Evolutionary conservation across 108 stramenopile genomes (phyloP), one percentile per base, ranked within the genome.

Genomic region (Conticribra guillardii): DNA sequence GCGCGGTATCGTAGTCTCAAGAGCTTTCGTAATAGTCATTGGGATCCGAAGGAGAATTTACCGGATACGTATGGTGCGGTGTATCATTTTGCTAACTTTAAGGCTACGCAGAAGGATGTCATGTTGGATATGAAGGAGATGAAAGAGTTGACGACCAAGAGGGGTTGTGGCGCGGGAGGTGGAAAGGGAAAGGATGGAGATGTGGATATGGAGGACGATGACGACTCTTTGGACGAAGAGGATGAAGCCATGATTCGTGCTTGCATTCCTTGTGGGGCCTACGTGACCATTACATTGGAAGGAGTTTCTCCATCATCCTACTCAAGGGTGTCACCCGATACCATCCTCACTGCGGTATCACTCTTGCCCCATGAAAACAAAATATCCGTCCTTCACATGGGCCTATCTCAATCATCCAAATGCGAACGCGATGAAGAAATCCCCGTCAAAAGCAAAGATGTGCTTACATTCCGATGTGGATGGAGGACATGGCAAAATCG

Each of bases 11-110:
- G 99, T 14, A 89, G 93, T 24, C 83, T 99, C 23, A 88, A 93
- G 82, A 91, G 87, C 58, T 97, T 99, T 72, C 90, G 94, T 19
- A 97, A 95, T 61, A 91, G 92, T 44, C 74, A 77, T 51, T 99
- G 98, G 98, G 96, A 99, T 71, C 93, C 96, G 3, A 95, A 97
- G 71, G 99, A 99, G 80, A 95, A 94, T 74, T 89, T 99, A 4
- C 99, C 99, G 7, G 91, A 90, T 33, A 81, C 87, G 16, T 99
- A 99, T 78, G 96, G 92, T 21, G 87, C 96, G 0, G 83, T 99
- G 28, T 99, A 93, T 80, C 95, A 97, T 60, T 89, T 97, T 74
- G 68, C 78, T 1, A 92, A 81, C 82, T 96, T 96, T 84, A 87
- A 88, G 69, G 87, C 93, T 31, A 90, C 95, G 9, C 89, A 93